Percentiles rank a stretch among this genome's conserved stretches.
These are phyloP conservation scores for Mycena pura DNA, from an alignment of 768 basidiomycete genomes.

Conservation along the genomic window DNA sequence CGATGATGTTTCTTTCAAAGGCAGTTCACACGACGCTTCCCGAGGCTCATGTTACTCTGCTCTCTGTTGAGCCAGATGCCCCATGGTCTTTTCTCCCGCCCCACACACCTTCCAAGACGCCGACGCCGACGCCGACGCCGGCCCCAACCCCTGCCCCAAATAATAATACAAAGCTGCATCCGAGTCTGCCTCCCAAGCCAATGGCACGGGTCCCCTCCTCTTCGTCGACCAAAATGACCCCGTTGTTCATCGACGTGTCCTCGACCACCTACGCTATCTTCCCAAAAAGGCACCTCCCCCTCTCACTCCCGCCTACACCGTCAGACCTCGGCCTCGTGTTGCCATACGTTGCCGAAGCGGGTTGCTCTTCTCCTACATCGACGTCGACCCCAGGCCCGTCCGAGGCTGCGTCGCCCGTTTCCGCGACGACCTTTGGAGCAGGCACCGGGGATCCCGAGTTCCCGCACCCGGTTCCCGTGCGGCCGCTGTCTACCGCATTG, in stretches of 20 bases:
- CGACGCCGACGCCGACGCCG: conserved; percentile 18
- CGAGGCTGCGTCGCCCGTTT: conserved; percentile 1
- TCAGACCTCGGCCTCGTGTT: conserved; percentile 43
- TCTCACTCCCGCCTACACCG: conserved; percentile 42
- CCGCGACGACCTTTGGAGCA: not conserved
- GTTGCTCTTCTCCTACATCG: conserved; percentile 28
- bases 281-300: conserved; percentile 49
- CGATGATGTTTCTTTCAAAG: conserved; percentile 60
- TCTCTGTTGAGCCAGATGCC: conserved; percentile 64
- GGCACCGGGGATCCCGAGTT: conserved; percentile 27
- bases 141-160: conserved; percentile 21
- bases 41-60: conserved; percentile 64
- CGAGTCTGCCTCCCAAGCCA: conserved; percentile 39
- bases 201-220: conserved; percentile 31
- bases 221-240: conserved; percentile 29
- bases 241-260: conserved; percentile 52
- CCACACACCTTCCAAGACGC: conserved; percentile 20
- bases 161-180: conserved; percentile 36
- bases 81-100: conserved; percentile 63
- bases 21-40: conserved; percentile 49
- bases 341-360: conserved; percentile 42
- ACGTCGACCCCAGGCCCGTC: conserved; percentile 19
- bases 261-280: conserved; percentile 58
- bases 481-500: conserved; percentile 63
- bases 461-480: conserved; percentile 46